Percentiles rank a stretch among this genome's conserved stretches.
These are phyloP conservation scores for Jatropha curcas DNA, from an alignment of 345 rosid species.

Conservation along the genomic window DNA sequence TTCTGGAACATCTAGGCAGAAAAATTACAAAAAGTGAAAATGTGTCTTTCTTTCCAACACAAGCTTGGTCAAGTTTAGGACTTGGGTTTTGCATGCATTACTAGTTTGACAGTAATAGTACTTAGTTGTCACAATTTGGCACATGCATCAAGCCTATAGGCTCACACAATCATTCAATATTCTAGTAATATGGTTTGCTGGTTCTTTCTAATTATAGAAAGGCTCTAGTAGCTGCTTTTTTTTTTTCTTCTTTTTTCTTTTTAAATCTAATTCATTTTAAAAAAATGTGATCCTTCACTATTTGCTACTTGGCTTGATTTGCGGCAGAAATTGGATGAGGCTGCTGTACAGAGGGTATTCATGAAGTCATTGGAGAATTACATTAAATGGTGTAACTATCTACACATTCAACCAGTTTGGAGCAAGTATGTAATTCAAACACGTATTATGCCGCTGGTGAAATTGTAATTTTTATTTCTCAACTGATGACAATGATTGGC, in stretches of 20 bases:
- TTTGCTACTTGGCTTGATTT: slow-evolving; percentile 11
- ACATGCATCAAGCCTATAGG: background rate
- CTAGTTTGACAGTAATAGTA: background rate
- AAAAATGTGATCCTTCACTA: background rate
- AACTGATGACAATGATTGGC: slow-evolving; percentile 8
- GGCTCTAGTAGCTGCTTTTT: background rate
- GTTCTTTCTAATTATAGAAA: background rate
- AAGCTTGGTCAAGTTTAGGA: background rate
- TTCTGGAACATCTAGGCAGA: background rate
- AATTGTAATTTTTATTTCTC: background rate
- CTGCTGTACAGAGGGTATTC: slow-evolving; percentile 70
- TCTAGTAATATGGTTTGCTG: background rate
- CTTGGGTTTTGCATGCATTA: background rate
- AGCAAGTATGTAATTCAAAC: slow-evolving; percentile 54
- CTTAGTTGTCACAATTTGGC: background rate
- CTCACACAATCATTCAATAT: background rate
- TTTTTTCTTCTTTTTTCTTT: background rate
- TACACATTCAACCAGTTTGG: slow-evolving; percentile 86
- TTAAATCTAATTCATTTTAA: background rate
- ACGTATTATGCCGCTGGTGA: background rate
- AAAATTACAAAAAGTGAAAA: no score
- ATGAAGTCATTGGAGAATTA: slow-evolving; percentile 84
- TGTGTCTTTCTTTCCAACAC: background rate
- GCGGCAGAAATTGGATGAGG: slow-evolving; percentile 73
- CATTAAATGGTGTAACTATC: slow-evolving; percentile 86